Base-by-base conservation (phyloP, 768 basidiomycete species). In the Collybia sordida region DNA sequence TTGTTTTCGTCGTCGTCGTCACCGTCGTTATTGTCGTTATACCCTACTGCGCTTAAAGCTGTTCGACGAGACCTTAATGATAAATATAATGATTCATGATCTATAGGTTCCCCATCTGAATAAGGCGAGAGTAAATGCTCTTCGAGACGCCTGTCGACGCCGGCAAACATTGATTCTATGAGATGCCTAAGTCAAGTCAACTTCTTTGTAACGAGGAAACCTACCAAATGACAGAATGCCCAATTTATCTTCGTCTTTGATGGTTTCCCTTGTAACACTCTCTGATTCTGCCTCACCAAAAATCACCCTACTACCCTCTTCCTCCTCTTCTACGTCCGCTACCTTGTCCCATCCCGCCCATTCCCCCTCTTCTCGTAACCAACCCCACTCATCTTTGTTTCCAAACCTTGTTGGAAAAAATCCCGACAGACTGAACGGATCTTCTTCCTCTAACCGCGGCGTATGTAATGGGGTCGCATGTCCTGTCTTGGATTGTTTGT, bases 221-320 rank as follows among this genome's bases (percentile, higher is more conserved):
- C 44, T 60, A 78, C 79, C 64, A 28, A 79, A 58, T 43, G 72
- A 66, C 48, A 81, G 61, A 21, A 79, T 65, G 23, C 79, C 79
- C 52, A 79, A 56, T 64, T 79, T 79, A 63, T 81, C 80, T 53
- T 80, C 78, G 19, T 62, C 64, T 51, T 66, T 66, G 43, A 75
- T 66, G 45, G 58, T 59, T 44, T 71, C 69, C 40, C 70, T 60
- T 24, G 66, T 67, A 43, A 59, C 49, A 50, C 59, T 60, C 57
- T 69, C 65, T 42, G 59, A 57, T 36, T 52, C 42, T 39, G 31
- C 31, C 11, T 31, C 9, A 7, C 55, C 56, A 57, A 53, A 67
- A 37, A 56, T 52, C 14, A 53, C 42, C 36, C 50, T 49, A 46
- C 43, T 51, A 31, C 45, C 52, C 22, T 44, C 55, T 22, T 57